Evolutionary conservation across 1,284 basidiomycete species (phyloP), one percentile per base, ranked within the genome.

Genomic region (Malassezia pachydermatis): DNA sequence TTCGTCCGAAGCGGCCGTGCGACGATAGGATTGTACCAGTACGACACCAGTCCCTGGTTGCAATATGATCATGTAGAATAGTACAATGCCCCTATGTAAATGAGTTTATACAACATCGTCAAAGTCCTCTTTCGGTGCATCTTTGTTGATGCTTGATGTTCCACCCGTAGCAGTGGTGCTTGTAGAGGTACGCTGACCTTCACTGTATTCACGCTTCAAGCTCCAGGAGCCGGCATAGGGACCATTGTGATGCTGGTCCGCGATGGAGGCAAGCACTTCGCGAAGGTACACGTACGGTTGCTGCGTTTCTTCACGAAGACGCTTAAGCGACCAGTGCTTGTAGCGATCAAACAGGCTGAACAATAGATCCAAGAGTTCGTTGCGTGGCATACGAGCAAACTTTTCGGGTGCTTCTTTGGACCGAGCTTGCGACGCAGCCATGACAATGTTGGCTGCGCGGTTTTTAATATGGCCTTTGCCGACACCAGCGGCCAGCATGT

Each of bases 231-330:
- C 73, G 14, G 70, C 65, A 48, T 78, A 78, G n/a, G 73, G 72
- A 1, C 89, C 89, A 43, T 81, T 81, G 48, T 82, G 81, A 69
- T 89, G 82, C 39, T 88, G 76, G 53, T 78, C 80, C 2, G 86
- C 89, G 39, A 95, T 83, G 56, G 87, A 84, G 35, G 75, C 76
- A 41, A 96, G 74, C 0, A 87, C 82, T 62, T 95, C 88, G 61
- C 88, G 86, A 49, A 96, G 78, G 72, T 88, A 95, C 13, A 78
- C 81, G 71, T 92, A 86, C 1, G 90, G 90, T 73, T 96, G 90
- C 68, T 89, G 83, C 0, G 85, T 86, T 46, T 80, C 81, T 55
- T 84, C 81, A 38, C 86, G 79, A 43, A 95, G 74, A 14, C 80
- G 77, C 57, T 84, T 83, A 69, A 94, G 81, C 52, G 81, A 77